Percentiles rank a stretch among this genome's conserved stretches.
These are phyloP conservation scores for Tephrocybe sp. DNA, from an alignment of 768 basidiomycete species.

Conservation along the genomic window DNA sequence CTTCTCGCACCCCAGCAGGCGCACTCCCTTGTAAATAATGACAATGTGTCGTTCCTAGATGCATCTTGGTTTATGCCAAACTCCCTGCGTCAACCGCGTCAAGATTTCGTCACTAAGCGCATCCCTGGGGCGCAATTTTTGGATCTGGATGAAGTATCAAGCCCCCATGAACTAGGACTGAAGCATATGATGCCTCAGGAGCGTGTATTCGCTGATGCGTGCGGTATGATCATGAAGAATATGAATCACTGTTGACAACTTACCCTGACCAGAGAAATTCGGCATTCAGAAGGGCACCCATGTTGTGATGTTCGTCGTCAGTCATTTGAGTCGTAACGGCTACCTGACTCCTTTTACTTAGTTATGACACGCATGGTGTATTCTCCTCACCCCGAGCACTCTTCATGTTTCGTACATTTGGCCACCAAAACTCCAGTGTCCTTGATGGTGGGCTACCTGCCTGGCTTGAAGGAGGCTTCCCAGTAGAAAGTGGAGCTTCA, in stretches of 20 bases:
- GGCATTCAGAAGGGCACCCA: slow-evolving; percentile 75
- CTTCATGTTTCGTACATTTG: slow-evolving; percentile 93
- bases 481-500: slow-evolving; percentile 42
- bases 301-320: slow-evolving; percentile 69
- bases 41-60: slow-evolving; percentile 58
- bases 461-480: slow-evolving; percentile 70
- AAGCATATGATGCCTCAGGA: slow-evolving; percentile 92
- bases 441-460: slow-evolving; percentile 91
- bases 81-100: slow-evolving; percentile 63
- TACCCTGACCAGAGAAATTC: slow-evolving; percentile 45
- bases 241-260: slow-evolving; percentile 1
- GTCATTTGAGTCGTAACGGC: neutral
- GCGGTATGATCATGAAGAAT: slow-evolving; percentile 52
- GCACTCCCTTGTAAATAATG: slow-evolving; percentile 32
- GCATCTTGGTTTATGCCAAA: slow-evolving; percentile 96
- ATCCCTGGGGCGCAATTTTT: slow-evolving; percentile 75
- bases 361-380: slow-evolving; percentile 88
- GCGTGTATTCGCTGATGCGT: slow-evolving; percentile 72
- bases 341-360: slow-evolving; percentile 26
- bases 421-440: slow-evolving; percentile 82
- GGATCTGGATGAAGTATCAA: slow-evolving; percentile 79
- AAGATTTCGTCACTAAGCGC: slow-evolving; percentile 67
- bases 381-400: slow-evolving; percentile 92
- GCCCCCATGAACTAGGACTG: slow-evolving; percentile 72
- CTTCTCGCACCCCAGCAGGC: slow-evolving; percentile 53